Evolutionary conservation across 2,329 filamentous ascomycete species (phyloP).

Genomic region (Hypoxylon sp.): DNA sequence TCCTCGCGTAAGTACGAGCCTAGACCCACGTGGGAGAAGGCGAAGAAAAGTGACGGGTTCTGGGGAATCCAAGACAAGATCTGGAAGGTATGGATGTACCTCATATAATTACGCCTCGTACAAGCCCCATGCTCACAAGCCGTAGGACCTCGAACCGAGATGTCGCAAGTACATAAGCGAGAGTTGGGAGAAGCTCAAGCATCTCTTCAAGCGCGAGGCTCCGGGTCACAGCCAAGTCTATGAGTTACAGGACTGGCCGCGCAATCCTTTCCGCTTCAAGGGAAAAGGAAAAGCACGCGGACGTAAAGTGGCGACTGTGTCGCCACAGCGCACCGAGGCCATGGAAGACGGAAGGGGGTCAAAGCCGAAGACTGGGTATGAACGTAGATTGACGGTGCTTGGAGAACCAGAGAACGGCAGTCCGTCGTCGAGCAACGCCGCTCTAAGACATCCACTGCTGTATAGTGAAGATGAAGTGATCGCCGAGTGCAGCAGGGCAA

Average conservation of each 20-base stretch:
- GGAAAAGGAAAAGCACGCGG: neutral
- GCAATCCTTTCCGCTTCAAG: neutral
- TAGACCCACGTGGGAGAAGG: neutral
- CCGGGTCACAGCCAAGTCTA: neutral
- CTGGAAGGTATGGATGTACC: conserved; percentile 5
- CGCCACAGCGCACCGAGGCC: neutral
- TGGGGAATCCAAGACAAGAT: neutral
- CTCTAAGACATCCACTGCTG: neutral
- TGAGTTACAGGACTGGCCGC: neutral
- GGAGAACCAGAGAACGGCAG: neutral
- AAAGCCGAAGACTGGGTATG: neutral
- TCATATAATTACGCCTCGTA: neutral
- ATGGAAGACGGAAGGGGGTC: neutral
- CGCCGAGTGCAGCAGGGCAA: neutral
- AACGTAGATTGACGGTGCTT: neutral
- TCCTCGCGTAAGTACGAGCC: neutral
- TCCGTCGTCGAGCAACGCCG: neutral
- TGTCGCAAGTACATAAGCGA: neutral
- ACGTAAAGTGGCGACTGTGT: neutral
- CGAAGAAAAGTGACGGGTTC: neutral
- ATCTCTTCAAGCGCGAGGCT: conserved; percentile 1
- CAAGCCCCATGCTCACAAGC: neutral
- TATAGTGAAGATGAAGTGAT: neutral
- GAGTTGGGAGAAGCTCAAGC: conserved; percentile 17
- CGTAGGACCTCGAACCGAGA: neutral